A percentile compares a stretch with the other conserved stretches of the same genome.
Conservation (phyloP, 805 yeast genomes). For the Metschnikowia arizonensis region DNA sequence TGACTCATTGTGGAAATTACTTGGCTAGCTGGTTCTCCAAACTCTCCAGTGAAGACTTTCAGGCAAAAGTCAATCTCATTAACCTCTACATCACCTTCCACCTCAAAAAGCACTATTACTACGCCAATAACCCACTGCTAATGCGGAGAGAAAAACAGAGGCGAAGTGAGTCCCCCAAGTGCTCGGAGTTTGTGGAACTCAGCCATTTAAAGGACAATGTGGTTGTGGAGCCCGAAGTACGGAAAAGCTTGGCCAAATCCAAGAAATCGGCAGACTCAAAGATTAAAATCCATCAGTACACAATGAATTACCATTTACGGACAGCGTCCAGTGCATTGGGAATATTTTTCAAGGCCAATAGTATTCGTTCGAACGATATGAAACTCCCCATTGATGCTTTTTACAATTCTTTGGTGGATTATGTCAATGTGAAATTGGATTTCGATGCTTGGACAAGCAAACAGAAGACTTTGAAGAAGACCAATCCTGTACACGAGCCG, state of each 20-base stretch:
- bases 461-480: conserved; percentile 12
- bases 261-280: conserved; percentile 23
- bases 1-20: conserved; percentile 33
- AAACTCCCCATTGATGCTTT: conserved; percentile 42
- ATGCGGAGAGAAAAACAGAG: conserved; percentile 11
- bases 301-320: conserved; percentile 76
- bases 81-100: conserved; percentile 80
- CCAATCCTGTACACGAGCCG: conserved; percentile 15
- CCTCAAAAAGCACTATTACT: conserved; percentile 49
- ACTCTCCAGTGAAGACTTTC: conserved; percentile 41
- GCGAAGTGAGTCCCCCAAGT: conserved; percentile 4
- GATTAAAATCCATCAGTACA: conserved; percentile 57
- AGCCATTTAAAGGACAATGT: conserved; percentile 16
- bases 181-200: conserved; percentile 10
- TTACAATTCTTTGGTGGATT: conserved; percentile 81
- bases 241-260: background rate
- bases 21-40: conserved; percentile 56
- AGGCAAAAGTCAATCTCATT: conserved; percentile 56
- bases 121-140: conserved; percentile 25
- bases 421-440: conserved; percentile 69
- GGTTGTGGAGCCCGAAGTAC: conserved; percentile 3
- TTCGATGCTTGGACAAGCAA: conserved; percentile 70
- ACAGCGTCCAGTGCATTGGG: conserved; percentile 61
- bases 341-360: conserved; percentile 52
- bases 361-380: conserved; percentile 21